These are phyloP conservation scores for Pythium oligandrum DNA, from an alignment of 352 stramenopile species.

Conservation along the genomic window DNA sequence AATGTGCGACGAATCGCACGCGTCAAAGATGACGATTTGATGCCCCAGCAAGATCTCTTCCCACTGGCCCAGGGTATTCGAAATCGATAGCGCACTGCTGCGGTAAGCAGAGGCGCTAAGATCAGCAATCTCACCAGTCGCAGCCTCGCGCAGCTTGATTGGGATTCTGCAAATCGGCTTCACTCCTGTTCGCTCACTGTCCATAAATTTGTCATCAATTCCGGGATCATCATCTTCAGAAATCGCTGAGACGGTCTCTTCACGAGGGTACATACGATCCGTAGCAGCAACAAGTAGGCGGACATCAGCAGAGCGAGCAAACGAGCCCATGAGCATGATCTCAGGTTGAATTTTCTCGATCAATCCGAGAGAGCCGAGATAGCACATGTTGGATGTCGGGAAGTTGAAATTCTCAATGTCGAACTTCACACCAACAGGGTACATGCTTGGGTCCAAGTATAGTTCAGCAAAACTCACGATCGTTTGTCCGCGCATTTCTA, in stretches of 20 bases:
- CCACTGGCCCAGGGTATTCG: conserved; percentile 50
- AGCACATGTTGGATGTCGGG: conserved; percentile 49
- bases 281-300: conserved; percentile 28
- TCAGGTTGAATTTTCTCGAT: conserved; percentile 53
- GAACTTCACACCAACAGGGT: conserved; percentile 43
- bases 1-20: conserved; percentile 30
- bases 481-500: conserved; percentile 39
- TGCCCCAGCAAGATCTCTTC: conserved; percentile 35
- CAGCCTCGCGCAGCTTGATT: conserved; percentile 30
- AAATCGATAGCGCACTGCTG: conserved; percentile 38
- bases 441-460: conserved; percentile 35
- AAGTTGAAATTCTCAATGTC: conserved; percentile 53
- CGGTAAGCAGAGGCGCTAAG: conserved; percentile 32
- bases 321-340: conserved; percentile 40
- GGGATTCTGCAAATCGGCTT: conserved; percentile 31
- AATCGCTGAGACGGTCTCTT: not conserved
- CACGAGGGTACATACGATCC: conserved; percentile 7
- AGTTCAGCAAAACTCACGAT: conserved; percentile 51
- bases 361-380: conserved; percentile 42
- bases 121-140: conserved; percentile 27
- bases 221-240: conserved; percentile 14
- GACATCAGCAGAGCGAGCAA: conserved; percentile 33
- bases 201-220: conserved; percentile 9
- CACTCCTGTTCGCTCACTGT: conserved; percentile 7
- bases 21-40: conserved; percentile 42